Conservation (phyloP, 2,329 filamentous ascomycete genomes). For the Aspergillus sp. region DNA sequence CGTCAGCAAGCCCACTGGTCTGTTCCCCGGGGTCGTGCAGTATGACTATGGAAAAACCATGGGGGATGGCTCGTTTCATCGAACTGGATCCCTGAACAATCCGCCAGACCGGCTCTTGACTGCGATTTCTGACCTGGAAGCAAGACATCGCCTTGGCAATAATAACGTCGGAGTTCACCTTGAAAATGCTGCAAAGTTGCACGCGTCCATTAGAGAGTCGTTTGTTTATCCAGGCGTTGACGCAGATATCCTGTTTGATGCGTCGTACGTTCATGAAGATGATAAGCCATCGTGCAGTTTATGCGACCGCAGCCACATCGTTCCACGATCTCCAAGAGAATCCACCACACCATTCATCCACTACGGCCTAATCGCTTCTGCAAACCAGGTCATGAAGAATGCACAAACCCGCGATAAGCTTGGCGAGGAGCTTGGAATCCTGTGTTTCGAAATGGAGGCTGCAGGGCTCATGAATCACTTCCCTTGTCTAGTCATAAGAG, state of each 20-base stretch:
- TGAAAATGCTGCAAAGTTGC: neutral
- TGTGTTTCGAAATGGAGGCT: constrained; percentile 14
- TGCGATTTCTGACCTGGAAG: neutral
- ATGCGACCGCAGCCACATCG: neutral
- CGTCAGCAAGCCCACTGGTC: neutral
- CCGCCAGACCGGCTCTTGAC: neutral
- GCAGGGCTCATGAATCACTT: neutral
- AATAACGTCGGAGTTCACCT: neutral
- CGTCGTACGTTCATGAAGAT: neutral
- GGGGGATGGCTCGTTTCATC: neutral
- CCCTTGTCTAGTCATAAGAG: constrained; percentile 3
- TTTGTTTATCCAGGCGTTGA: neutral
- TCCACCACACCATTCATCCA: neutral
- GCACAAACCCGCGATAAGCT: neutral
- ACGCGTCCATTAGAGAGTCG: accelerated
- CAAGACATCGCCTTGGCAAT: neutral
- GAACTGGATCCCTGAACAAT: neutral
- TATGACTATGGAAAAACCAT: neutral
- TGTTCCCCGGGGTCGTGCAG: neutral
- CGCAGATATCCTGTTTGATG: neutral
- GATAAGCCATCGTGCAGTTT: neutral
- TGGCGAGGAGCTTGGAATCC: neutral
- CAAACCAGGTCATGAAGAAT: neutral
- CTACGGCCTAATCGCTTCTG: neutral
- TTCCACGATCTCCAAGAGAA: neutral